Evolutionary conservation across 2,329 filamentous ascomycete genomes (phyloP).

Genomic region (Neurospora sp.): DNA sequence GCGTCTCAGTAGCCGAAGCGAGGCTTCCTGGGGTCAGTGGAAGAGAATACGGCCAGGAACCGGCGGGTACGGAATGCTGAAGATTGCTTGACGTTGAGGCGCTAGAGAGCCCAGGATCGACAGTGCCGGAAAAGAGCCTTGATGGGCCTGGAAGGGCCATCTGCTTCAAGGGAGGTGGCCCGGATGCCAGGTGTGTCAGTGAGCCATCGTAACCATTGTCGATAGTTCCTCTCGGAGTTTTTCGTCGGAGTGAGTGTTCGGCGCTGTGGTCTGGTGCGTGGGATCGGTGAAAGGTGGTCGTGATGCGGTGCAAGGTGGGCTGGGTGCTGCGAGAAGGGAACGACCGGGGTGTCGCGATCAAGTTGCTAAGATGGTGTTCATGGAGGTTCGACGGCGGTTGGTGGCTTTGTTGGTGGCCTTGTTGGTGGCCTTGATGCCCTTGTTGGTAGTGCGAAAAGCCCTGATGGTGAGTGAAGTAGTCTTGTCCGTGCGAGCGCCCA

Average conservation of each 20-base stretch:
- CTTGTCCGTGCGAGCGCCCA: conserved; percentile 15
- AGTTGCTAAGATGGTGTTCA: conserved; percentile 3
- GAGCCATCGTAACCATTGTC: conserved; percentile 86
- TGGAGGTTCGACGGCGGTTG: conserved; percentile 11
- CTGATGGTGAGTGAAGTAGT: conserved; percentile 18
- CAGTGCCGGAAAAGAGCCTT: conserved; percentile 24
- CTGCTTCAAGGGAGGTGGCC: conserved; percentile 73
- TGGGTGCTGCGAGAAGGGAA: conserved; percentile 29
- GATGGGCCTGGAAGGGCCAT: conserved; percentile 57
- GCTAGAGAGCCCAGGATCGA: conserved; percentile 14
- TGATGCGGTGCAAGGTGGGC: conserved; percentile 21
- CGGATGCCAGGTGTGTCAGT: conserved; percentile 59
- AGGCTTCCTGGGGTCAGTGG: conserved; percentile 4
- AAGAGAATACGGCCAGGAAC: conserved; percentile 16
- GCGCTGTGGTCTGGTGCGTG: conserved; percentile 23
- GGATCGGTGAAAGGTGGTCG: conserved; percentile 18
- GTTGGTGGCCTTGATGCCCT: not conserved
- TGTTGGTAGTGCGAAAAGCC: conserved; percentile 6
- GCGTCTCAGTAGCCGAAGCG: not conserved
- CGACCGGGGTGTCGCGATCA: conserved; percentile 19
- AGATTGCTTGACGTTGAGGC: conserved; percentile 7
- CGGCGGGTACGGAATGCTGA: conserved; percentile 7
- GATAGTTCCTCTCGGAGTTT: conserved; percentile 89
- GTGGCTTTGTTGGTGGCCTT: conserved; percentile 3
- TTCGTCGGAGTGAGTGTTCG: conserved; percentile 77